Evolutionary conservation across 805 yeast species (phyloP).

Genomic region (Yarrowia sp.): DNA sequence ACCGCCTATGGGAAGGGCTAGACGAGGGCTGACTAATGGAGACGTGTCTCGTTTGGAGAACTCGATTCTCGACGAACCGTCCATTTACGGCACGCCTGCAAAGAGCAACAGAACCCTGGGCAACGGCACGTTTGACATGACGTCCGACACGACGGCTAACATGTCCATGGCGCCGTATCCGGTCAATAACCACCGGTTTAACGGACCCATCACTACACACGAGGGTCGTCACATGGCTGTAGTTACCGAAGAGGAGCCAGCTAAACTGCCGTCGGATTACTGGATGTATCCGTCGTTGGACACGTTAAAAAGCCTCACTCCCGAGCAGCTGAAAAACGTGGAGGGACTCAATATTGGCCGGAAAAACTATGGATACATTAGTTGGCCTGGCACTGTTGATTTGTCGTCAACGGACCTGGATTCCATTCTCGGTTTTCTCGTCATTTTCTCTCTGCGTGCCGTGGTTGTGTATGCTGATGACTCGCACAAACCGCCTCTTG

Average conservation of each 20-base stretch:
- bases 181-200: neutral
- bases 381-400: constrained; percentile 73
- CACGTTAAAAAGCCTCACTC: constrained; percentile 52
- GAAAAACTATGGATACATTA: constrained; percentile 64
- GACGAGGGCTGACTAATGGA: neutral
- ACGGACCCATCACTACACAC: constrained; percentile 7
- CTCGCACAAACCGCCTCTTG: constrained; percentile 51
- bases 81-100: neutral
- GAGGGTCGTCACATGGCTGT: constrained; percentile 9
- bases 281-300: constrained; percentile 74
- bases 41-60: neutral
- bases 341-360: constrained; percentile 68
- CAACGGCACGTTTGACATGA: neutral
- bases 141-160: neutral
- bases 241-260: constrained; percentile 2
- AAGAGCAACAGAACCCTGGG: neutral
- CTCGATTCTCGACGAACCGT: neutral
- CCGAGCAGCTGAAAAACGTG: constrained; percentile 58
- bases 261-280: constrained; percentile 49
- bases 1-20: neutral
- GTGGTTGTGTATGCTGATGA: constrained; percentile 71
- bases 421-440: constrained; percentile 59
- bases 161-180: constrained; percentile 10
- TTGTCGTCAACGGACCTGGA: constrained; percentile 60
- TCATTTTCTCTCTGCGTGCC: constrained; percentile 57